These are phyloP conservation scores for Lepidopterella palustris DNA, from an alignment of 495 filamentous ascomycete genomes.

Conservation along the genomic window DNA sequence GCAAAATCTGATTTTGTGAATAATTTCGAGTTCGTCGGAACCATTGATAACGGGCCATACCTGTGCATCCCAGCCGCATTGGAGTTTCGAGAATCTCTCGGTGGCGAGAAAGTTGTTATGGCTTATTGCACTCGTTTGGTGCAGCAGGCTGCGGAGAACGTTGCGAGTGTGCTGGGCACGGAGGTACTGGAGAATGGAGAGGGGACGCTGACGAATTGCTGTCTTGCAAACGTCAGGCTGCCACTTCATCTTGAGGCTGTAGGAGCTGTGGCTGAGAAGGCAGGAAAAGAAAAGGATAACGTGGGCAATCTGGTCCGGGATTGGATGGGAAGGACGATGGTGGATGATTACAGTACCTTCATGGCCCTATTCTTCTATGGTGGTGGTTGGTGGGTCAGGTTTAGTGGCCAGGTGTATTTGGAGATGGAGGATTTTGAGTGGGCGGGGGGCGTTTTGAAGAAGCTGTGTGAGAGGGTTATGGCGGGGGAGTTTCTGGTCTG, in stretches of 20 bases:
- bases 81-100: slow-evolving; percentile 58
- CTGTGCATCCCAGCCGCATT: slow-evolving; percentile 65
- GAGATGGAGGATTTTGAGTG: slow-evolving; percentile 72
- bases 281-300: slow-evolving; percentile 23
- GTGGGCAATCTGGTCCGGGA: slow-evolving; percentile 35
- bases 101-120: slow-evolving; percentile 65
- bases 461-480: slow-evolving; percentile 54
- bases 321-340: slow-evolving; percentile 50
- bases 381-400: slow-evolving; percentile 57
- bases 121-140: slow-evolving; percentile 54
- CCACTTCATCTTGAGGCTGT: slow-evolving; percentile 47
- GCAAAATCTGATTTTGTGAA: slow-evolving; percentile 53
- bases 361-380: slow-evolving; percentile 56
- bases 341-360: slow-evolving; percentile 61
- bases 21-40: slow-evolving; percentile 74
- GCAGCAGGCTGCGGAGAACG: slow-evolving; percentile 49
- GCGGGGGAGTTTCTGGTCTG: slow-evolving; percentile 48
- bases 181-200: slow-evolving; percentile 53
- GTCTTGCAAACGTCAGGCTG: slow-evolving; percentile 65
- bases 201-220: slow-evolving; percentile 41
- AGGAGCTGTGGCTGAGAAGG: slow-evolving; percentile 14
- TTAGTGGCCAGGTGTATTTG: slow-evolving; percentile 77
- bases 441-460: slow-evolving; percentile 53
- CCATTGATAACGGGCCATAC: slow-evolving; percentile 63
- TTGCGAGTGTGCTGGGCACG: slow-evolving; percentile 57